These are phyloP conservation scores for Leucaena leucocephala DNA, from an alignment of 306 rosid species.

Conservation along the genomic window DNA sequence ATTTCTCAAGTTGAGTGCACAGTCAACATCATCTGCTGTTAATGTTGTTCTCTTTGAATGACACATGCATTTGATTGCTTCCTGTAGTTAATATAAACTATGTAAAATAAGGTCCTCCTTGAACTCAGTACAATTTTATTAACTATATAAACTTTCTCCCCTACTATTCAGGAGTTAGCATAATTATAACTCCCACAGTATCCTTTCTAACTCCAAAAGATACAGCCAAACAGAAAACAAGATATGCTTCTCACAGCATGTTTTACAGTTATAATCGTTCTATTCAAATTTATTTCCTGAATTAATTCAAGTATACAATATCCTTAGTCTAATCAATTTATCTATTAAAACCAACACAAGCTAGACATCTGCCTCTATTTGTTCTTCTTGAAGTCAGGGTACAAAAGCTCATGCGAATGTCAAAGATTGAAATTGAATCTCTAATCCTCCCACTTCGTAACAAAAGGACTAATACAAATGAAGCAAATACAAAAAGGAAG, in stretches of 20 bases:
- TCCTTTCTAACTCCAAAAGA: neutral
- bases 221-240: neutral
- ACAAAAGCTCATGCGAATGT: neutral
- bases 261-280: neutral
- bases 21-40: slow-evolving; percentile 77
- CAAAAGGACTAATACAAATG: neutral
- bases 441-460: neutral
- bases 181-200: neutral
- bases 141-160: neutral
- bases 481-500: neutral
- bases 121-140: neutral
- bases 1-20: slow-evolving; percentile 81
- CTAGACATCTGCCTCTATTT: neutral
- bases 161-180: neutral
- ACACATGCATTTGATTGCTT: slow-evolving; percentile 93
- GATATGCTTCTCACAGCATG: slow-evolving; percentile 9
- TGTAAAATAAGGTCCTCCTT: neutral
- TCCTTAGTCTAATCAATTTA: neutral
- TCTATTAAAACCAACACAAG: neutral
- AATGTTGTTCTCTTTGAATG: slow-evolving; percentile 77
- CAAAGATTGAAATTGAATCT: neutral
- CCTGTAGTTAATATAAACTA: slow-evolving; percentile 50
- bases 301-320: neutral
- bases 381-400: neutral
- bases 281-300: neutral